These are phyloP conservation scores for Cucumis melo DNA, from an alignment of 306 rosid species.

Conservation along the genomic window DNA sequence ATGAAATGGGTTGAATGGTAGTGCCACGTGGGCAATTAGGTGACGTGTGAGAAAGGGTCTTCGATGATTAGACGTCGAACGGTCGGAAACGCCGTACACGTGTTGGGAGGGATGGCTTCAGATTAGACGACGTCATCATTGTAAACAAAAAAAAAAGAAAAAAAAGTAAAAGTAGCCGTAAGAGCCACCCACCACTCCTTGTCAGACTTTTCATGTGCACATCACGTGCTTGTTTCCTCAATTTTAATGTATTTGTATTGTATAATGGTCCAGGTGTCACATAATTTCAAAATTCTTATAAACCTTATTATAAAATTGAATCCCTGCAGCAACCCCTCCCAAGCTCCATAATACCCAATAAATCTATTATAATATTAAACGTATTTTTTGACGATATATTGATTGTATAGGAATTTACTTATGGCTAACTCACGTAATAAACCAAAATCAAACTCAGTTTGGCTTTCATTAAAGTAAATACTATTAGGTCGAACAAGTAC, in stretches of 20 bases:
- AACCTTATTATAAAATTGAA: too few species aligned
- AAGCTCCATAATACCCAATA: too few species aligned
- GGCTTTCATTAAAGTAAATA: too few species aligned
- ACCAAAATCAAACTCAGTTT: too few species aligned
- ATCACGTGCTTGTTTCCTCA: not conserved
- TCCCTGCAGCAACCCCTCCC: too few species aligned
- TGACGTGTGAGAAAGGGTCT: not conserved
- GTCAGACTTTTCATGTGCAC: conserved; percentile 1
- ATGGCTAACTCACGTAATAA: too few species aligned
- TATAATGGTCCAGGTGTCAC: not conserved
- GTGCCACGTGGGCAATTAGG: not conserved
- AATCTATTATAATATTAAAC: too few species aligned
- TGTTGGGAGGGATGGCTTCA: not conserved
- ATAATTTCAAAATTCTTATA: not conserved
- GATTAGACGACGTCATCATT: conserved; percentile 1
- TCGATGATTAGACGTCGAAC: not conserved
- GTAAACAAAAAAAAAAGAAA: not conserved
- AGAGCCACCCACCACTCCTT: not conserved
- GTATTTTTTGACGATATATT: too few species aligned
- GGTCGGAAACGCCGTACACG: not conserved
- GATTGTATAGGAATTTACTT: too few species aligned
- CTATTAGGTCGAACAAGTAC: too few species aligned
- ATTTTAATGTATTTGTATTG: not conserved
- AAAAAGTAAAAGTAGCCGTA: not conserved
- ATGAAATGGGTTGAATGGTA: too few species aligned